These are phyloP conservation scores for Trypanosoma boissoni DNA, from an alignment of 208 protist genomes.

Conservation along the genomic window DNA sequence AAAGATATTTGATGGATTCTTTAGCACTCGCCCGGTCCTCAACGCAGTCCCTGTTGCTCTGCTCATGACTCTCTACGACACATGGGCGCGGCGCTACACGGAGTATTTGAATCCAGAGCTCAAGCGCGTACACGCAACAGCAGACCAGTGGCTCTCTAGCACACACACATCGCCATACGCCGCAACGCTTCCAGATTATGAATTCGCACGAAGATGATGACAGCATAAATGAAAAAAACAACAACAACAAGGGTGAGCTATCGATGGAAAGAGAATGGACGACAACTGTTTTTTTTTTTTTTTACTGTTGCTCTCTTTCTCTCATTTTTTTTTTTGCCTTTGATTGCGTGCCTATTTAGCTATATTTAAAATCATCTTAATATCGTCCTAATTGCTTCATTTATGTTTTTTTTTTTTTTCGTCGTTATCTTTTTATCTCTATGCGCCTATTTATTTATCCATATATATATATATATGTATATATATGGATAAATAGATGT, in stretches of 20 bases:
- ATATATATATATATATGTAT: slow-evolving; percentile 1
- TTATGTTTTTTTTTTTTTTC: no score
- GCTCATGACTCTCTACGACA: slow-evolving; percentile 65
- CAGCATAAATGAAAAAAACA: not conserved
- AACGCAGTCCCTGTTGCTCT: slow-evolving; percentile 66
- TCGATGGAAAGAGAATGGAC: no score
- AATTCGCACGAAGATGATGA: slow-evolving; percentile 27
- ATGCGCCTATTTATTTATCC: not conserved
- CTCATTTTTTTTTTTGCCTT: no score
- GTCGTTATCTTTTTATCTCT: not conserved
- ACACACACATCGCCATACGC: slow-evolving; percentile 27
- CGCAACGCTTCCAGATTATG: slow-evolving; percentile 34
- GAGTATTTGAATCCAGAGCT: slow-evolving; percentile 60
- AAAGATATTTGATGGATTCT: slow-evolving; percentile 86
- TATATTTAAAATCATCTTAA: no score
- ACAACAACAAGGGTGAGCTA: not conserved
- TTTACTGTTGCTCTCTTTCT: no score
- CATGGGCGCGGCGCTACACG: slow-evolving; percentile 50
- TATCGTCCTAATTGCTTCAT: no score
- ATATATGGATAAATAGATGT: not conserved
- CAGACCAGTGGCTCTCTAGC: slow-evolving; percentile 49
- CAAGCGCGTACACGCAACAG: slow-evolving; percentile 21
- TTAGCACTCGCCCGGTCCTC: slow-evolving; percentile 54
- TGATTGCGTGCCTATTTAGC: no score
- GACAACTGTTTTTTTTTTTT: no score